These are phyloP conservation scores for Zymoseptoria passerinii DNA, from an alignment of 2,329 filamentous ascomycete species.

Conservation along the genomic window DNA sequence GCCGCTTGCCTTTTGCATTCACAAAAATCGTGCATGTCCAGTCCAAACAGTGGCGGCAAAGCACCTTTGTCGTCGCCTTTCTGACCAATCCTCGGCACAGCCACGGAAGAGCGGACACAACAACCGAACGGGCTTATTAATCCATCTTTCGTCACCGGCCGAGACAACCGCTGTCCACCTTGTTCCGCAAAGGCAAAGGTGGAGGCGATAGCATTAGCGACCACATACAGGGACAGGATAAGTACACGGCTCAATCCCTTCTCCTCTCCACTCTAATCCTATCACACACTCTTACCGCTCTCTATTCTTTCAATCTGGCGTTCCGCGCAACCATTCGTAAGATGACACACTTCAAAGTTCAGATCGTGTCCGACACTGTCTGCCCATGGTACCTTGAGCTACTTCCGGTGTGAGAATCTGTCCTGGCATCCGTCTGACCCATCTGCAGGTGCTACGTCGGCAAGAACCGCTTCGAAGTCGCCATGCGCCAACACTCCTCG, in stretches of 20 bases:
- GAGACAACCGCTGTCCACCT: too few relatives aligned
- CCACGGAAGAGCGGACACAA: neutral
- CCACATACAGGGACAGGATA: neutral
- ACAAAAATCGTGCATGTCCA: too few relatives aligned
- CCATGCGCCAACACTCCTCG: conserved; percentile 53
- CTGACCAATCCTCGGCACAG: neutral
- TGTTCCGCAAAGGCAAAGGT: neutral
- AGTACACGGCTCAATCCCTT: neutral
- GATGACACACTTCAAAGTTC: conserved; percentile 70
- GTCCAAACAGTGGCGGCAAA: too few relatives aligned
- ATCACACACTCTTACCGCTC: neutral
- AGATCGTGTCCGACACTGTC: conserved; percentile 73
- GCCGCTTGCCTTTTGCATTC: too few relatives aligned
- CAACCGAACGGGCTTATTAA: neutral
- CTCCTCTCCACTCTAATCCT: neutral
- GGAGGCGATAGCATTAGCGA: neutral
- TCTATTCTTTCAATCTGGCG: conserved; percentile 13
- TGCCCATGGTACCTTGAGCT: conserved; percentile 49
- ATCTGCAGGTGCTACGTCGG: conserved; percentile 59
- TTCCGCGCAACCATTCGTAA: conserved; percentile 24
- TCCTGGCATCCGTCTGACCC: neutral
- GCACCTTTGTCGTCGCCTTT: neutral
- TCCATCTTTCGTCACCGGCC: neutral
- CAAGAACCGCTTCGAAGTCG: conserved; percentile 63
- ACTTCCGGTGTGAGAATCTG: neutral